phyloP scores from a whole-genome alignment of 805 yeast genomes.

The Yarrowia sp. region DNA sequence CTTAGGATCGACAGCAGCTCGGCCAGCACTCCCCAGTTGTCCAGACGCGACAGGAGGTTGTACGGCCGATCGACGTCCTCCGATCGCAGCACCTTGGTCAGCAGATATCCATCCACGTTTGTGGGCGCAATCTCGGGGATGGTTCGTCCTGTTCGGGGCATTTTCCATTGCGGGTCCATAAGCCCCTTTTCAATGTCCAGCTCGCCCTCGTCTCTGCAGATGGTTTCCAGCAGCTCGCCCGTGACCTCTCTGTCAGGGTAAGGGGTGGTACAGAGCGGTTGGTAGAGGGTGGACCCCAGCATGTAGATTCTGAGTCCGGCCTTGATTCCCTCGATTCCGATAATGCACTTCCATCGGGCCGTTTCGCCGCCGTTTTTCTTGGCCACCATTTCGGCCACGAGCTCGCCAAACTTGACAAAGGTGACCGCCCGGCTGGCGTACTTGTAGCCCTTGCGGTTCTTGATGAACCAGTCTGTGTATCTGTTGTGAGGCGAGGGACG shows the following conservation, averaged over 20 bases:
- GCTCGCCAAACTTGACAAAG: conserved; percentile 49
- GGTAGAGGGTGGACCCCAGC: conserved; percentile 44
- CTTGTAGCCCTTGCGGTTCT: conserved; percentile 44
- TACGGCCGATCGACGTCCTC: conserved; percentile 50
- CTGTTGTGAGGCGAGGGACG: conserved; percentile 46
- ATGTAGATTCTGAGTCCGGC: conserved; percentile 49
- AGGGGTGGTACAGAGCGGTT: conserved; percentile 48
- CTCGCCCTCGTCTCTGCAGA: conserved; percentile 5
- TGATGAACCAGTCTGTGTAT: conserved; percentile 45
- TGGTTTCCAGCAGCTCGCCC: conserved; percentile 46
- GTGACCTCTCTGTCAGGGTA: conserved; percentile 51
- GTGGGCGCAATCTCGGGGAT: conserved; percentile 42
- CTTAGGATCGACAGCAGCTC: conserved; percentile 52
- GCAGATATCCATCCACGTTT: conserved; percentile 44
- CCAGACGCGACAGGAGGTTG: conserved; percentile 47
- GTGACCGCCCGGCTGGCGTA: conserved; percentile 47
- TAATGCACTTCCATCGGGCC: conserved; percentile 48
- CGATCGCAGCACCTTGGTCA: conserved; percentile 45
- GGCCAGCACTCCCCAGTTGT: conserved; percentile 43
- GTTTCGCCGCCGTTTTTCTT: conserved; percentile 45
- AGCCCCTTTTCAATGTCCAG: conserved; percentile 24
- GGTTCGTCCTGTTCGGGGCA: conserved; percentile 46
- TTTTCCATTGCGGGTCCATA: conserved; percentile 41
- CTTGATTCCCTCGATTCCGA: conserved; percentile 48
- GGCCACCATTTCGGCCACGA: conserved; percentile 52